Evolutionary conservation across 371 early-diverging fungal genomes (phyloP).

Genomic region (Cokeromyces recurvatus): DNA sequence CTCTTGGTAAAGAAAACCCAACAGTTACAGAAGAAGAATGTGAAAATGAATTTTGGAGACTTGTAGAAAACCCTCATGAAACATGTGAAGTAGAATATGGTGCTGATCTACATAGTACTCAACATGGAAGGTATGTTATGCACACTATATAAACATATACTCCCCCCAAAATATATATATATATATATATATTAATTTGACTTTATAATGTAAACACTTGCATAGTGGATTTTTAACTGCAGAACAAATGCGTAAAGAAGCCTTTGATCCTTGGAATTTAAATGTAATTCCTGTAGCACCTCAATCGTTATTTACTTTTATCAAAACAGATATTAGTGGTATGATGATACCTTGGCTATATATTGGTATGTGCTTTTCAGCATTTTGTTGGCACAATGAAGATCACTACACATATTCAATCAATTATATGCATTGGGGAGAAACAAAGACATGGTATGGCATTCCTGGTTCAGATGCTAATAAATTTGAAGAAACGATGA

Average conservation of each 20-base stretch:
- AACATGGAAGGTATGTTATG: slow-evolving; percentile 73
- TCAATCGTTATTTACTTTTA: slow-evolving; percentile 81
- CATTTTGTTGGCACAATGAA: slow-evolving; percentile 98
- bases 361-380: slow-evolving; percentile 93
- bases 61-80: slow-evolving; percentile 83
- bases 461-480: slow-evolving; percentile 82
- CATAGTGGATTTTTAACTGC: slow-evolving; percentile 18
- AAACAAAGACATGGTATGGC: slow-evolving; percentile 97
- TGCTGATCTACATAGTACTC: slow-evolving; percentile 88
- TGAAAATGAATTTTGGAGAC: slow-evolving; percentile 94
- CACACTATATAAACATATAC: no score
- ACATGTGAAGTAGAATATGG: slow-evolving; percentile 94
- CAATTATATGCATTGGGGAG: slow-evolving; percentile 96
- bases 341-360: slow-evolving; percentile 98
- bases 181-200: no score
- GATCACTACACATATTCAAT: slow-evolving; percentile 95
- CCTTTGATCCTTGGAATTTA: slow-evolving; percentile 79
- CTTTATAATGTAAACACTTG: background rate
- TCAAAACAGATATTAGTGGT: slow-evolving; percentile 87
- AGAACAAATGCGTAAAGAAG: slow-evolving; percentile 28
- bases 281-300: slow-evolving; percentile 79
- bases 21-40: slow-evolving; percentile 75
- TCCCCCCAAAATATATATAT: no score
- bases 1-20: no score
- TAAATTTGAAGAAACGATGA: slow-evolving; percentile 84